phyloP scores from a whole-genome alignment of 2,329 filamentous ascomycete species.

The Ceratocystis albifundus region DNA sequence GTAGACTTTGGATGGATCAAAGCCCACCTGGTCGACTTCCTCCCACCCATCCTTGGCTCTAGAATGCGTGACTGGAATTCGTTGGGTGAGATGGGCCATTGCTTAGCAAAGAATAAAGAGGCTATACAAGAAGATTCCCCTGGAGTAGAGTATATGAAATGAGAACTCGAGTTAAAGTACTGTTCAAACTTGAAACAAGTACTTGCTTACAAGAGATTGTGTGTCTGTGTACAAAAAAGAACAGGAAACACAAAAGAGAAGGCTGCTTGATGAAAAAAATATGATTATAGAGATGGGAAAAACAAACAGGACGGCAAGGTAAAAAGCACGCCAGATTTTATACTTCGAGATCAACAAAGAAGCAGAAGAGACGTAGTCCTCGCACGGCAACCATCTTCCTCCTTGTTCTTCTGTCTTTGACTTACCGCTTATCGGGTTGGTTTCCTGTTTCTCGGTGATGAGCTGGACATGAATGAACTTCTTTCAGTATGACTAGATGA shows the following conservation, averaged over 20 bases:
- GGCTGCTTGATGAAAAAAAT: not conserved
- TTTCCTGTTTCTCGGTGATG: not conserved
- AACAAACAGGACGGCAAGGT: too few species aligned
- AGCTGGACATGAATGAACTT: not conserved
- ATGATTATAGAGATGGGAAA: too few species aligned
- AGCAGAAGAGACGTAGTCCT: not conserved
- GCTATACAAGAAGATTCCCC: too few species aligned
- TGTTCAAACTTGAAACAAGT: not conserved
- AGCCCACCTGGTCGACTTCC: constrained; percentile 10
- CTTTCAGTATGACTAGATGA: not conserved
- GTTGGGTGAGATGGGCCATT: constrained; percentile 13
- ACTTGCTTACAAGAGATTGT: not conserved
- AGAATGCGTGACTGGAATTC: constrained; percentile 9
- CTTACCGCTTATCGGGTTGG: not conserved
- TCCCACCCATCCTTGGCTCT: constrained; percentile 13
- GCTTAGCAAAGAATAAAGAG: not conserved
- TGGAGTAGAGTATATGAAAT: not conserved
- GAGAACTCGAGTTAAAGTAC: not conserved
- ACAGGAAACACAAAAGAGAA: not conserved
- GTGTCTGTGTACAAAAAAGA: not conserved
- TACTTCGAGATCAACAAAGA: not conserved
- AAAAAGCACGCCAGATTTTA: not conserved
- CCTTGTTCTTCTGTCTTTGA: not conserved
- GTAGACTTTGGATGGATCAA: constrained; percentile 9
- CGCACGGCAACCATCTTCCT: not conserved